Evolutionary conservation across 805 yeast species (phyloP), one percentile per base, ranked within the genome.

Genomic region (Suhomyces emberorum): DNA sequence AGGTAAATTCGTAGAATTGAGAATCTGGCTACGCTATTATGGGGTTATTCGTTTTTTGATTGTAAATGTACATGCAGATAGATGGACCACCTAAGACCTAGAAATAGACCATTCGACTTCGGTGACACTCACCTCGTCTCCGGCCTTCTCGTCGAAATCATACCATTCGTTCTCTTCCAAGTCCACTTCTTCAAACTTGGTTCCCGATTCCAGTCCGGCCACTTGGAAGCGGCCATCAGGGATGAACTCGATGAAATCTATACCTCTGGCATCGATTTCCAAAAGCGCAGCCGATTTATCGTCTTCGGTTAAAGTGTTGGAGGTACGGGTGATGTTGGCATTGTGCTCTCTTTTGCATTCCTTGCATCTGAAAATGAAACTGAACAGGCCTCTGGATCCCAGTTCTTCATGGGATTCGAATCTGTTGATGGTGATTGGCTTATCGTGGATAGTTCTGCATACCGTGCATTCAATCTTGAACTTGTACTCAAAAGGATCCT

Each of bases 71-170:
- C n/a, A n/a, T n/a, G n/a, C n/a, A n/a, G n/a, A n/a, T n/a, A n/a
- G n/a, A n/a, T n/a, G n/a, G n/a, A n/a, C n/a, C 10, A 20, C 23
- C 18, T 14, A 29, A 12, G 26, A 11, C 20, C 33, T 25, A 11
- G 37, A 15, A 28, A 91, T 68, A 7, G 72, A 75, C 83, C 93
- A 89, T 29, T 61, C 54, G n/a, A 79, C 68, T 3, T 86, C 89
- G 1, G 84, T 79, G 11, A 93, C 74, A 15, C 89, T 77, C 14
- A 88, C 96, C 59, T 91, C 97, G 28, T 68, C 76, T 9, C 78
- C 76, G 6, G 83, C 81, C 46, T 79, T 76, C 38, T 93, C 98
- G 57, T 93, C 98, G 54, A 89, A 93, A 51, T 93, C 98, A 55
- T 81, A 93, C 89, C 96, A 89, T 55, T 93, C 98, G 35, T 77